phyloP scores from a whole-genome alignment of 2,329 filamentous ascomycete genomes.

The Fusarium odoratissimum region DNA sequence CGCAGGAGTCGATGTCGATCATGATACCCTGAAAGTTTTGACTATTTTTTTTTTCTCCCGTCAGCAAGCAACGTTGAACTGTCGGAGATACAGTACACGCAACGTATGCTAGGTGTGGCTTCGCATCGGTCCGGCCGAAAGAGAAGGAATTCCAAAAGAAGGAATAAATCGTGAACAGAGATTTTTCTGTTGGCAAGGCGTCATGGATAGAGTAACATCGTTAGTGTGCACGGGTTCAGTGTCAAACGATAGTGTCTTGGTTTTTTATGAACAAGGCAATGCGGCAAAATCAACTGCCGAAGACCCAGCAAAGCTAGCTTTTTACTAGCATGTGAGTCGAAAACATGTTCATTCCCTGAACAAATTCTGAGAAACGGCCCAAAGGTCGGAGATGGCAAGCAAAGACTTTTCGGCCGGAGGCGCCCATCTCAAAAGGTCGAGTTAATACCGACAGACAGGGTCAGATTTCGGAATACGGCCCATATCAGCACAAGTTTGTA shows the following conservation, averaged over 20 bases:
- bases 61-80: not conserved
- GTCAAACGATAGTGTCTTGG: constrained; percentile 29
- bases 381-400: constrained; percentile 14
- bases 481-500: constrained; percentile 18
- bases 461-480: constrained; percentile 20
- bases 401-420: constrained; percentile 25
- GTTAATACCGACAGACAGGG: constrained; percentile 10
- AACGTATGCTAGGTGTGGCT: not conserved
- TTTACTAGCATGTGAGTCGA: not conserved
- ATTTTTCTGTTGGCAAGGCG: constrained; percentile 20
- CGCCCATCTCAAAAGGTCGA: constrained; percentile 9
- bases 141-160: constrained; percentile 15
- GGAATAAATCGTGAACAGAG: constrained; percentile 13
- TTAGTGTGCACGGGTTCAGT: constrained; percentile 12
- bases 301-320: not conserved
- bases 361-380: constrained; percentile 13
- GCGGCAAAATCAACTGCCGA: constrained; percentile 25
- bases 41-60: not conserved
- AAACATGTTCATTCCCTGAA: not conserved
- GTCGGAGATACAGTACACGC: not conserved
- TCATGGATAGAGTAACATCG: constrained; percentile 31
- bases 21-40: constrained; percentile 13
- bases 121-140: constrained; percentile 21
- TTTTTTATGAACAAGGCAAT: constrained; percentile 20
- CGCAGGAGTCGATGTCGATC: constrained; percentile 7